Evolutionary conservation across 2,329 filamentous ascomycete species (phyloP), one percentile per base, ranked within the genome.

Genomic region (Trichothecium roseum): DNA sequence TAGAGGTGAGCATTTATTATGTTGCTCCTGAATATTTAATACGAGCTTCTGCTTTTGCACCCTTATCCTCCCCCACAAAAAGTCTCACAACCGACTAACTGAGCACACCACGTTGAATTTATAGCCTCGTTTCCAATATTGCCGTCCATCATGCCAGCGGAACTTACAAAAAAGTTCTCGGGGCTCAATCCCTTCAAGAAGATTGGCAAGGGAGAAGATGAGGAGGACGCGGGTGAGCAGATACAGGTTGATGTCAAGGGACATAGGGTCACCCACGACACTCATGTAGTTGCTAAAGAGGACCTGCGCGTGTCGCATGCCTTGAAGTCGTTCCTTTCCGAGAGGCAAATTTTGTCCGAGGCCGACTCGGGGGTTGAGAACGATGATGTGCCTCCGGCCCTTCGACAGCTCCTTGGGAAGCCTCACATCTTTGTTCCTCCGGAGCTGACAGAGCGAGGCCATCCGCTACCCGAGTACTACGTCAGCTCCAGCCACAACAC

Each of bases 401-500:
- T 82, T 17, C 55, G 60, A 16, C 56, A 60, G 3, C 55, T 81
- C 13, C 59, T 82, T 6, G 62, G 69, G 40, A 69, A 64, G 43
- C 66, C 71, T 22, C 72, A 80, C 52, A 67, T 78, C 45, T 49
- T 62, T 27, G 71, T 80, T 1, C 77, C 78, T 0, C 40, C 52
- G 3, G 55, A 66, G 36, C 53, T 78, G 10, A 66, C 68, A 8
- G 73, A 80, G 47, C 61, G 73, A 38, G 72, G 67, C 9, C 63
- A 74, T 42, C 71, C 78, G 1, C 57, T 84, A 16, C 71, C 78
- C 2, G 76, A 82, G 43, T 84, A 84, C 55, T 84, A 77, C 48
- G 74, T 84, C 56, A 81, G 74, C 54, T 81, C 77, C 4, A 81
- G 74, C 43, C 80, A 84, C 59, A 84, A 84, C 54, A 84, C 80